Evolutionary conservation across 2,329 filamentous ascomycete genomes (phyloP), one percentile per base, ranked within the genome.

Genomic region (Ophiostoma pallidulum): DNA sequence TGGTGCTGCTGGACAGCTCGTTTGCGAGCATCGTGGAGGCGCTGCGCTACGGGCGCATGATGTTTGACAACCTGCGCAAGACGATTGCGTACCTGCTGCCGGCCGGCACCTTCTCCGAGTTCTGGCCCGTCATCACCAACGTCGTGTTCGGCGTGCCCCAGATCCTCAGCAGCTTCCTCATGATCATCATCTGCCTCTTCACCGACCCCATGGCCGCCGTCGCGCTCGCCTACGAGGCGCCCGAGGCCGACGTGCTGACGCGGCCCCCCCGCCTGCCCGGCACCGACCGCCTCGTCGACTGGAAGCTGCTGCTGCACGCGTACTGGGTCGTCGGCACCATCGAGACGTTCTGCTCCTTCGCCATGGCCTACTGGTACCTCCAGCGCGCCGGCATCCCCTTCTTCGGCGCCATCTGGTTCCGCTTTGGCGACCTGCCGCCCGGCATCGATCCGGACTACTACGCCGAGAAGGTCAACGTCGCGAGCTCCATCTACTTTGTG

Each of bases 1-100:
- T 94, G 70, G 83, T 94, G 22, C 73, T 94, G 2, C 72, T 94
- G 6, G 84, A 88, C 45, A 51, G 49, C 19, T 80, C 77, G 0
- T 89, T 90, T 58, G 73, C 77, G 0, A 82, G 80, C 2, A 76
- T 90, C 28, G 78, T 88, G 5, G 76, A 84, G 58, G 85, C 84
- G 1, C 77, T 89, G 2, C 71, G 79, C 53, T 86, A 83, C 50
- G 84, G 84, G 0, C 75, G 84, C 13, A 76, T 86, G 6, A 82
- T 88, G n/a, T 89, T 85, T 63, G 82, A 88, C 61, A 89, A 89
- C 56, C 65, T 89, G 43, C 84, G 86, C 61, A 89, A 90, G 70
- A 82, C 77, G 0, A 78, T 86, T 51, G 76, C 78, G n/a, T 88
- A 88, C 58, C 69, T 88, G 3, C 70, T 88, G 0, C 83, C 84